phyloP scores from a whole-genome alignment of 495 filamentous ascomycete genomes.

The Tricharina praecox region DNA sequence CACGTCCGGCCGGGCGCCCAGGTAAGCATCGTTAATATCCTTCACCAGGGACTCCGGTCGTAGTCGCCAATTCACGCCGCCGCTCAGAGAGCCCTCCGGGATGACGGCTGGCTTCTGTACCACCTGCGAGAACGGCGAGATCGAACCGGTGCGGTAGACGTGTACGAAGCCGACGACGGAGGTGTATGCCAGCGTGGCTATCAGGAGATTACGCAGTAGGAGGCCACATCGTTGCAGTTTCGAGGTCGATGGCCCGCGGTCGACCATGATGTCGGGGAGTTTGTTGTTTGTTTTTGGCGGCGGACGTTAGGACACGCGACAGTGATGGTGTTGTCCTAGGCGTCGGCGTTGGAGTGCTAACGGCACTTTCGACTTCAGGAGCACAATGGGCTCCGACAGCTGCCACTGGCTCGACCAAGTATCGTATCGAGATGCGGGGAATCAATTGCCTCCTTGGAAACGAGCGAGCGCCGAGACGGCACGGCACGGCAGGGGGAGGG shows the following conservation, averaged over 20 bases:
- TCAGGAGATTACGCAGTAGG: slow-evolving; percentile 29
- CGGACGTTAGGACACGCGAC: too few relatives aligned
- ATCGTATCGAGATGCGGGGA: too few relatives aligned
- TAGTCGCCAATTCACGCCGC: slow-evolving; percentile 34
- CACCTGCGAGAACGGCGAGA: slow-evolving; percentile 21
- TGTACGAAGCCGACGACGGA: slow-evolving; percentile 25
- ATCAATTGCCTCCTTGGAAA: too few relatives aligned
- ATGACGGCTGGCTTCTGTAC: slow-evolving; percentile 3
- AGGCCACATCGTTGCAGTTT: slow-evolving; percentile 27
- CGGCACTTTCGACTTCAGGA: too few relatives aligned
- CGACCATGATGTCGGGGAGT: too few relatives aligned
- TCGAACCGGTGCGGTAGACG: slow-evolving; percentile 27
- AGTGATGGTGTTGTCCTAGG: too few relatives aligned
- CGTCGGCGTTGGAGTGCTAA: too few relatives aligned
- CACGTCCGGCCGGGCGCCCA: slow-evolving; percentile 34
- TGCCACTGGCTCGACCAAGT: too few relatives aligned
- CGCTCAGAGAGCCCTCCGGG: slow-evolving; percentile 26
- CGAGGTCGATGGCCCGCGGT: slow-evolving; percentile 13
- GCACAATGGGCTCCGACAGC: too few relatives aligned
- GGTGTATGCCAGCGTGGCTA: slow-evolving; percentile 26
- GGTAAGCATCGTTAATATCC: slow-evolving; percentile 33
- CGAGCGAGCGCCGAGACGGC: too few relatives aligned
- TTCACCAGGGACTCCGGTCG: slow-evolving; percentile 34
- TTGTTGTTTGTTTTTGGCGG: too few relatives aligned
- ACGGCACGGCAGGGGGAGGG: too few relatives aligned